Percentiles rank a stretch among this genome's conserved stretches.
Evolutionary conservation across 495 filamentous ascomycete species (phyloP).

Genomic region (Clavariopsis aquatica): DNA sequence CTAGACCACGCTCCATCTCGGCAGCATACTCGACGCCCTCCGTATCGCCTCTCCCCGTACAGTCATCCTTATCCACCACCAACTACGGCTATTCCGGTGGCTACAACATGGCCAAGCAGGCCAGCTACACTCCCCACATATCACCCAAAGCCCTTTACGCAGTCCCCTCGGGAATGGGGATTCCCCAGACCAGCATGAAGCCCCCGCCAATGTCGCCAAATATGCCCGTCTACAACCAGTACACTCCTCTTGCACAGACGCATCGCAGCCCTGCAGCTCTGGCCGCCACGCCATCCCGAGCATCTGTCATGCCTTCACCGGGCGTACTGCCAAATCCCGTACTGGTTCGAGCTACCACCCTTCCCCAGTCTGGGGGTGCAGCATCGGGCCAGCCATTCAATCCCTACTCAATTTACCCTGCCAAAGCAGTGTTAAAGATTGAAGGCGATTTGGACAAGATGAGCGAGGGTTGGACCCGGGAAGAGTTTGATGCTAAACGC

Average conservation of each 20-base stretch:
- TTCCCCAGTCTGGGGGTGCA: slow-evolving; percentile 54
- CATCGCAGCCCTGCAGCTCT: slow-evolving; percentile 44
- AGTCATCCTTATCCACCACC: slow-evolving; percentile 27
- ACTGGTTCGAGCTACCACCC: slow-evolving; percentile 80
- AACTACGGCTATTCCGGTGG: slow-evolving; percentile 38
- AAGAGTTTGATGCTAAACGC: slow-evolving; percentile 74
- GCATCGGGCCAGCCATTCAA: slow-evolving; percentile 60
- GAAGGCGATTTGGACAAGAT: slow-evolving; percentile 80
- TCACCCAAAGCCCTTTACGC: slow-evolving; percentile 29
- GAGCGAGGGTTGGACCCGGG: slow-evolving; percentile 73
- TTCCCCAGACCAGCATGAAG: slow-evolving; percentile 34
- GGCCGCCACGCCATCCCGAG: slow-evolving; percentile 42
- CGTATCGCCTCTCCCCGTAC: slow-evolving; percentile 38
- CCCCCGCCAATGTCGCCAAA: slow-evolving; percentile 30
- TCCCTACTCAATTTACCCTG: slow-evolving; percentile 78
- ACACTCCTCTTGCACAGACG: slow-evolving; percentile 45
- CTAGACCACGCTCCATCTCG: slow-evolving; percentile 45
- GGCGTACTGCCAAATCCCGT: slow-evolving; percentile 58
- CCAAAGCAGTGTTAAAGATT: slow-evolving; percentile 79
- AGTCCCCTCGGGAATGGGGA: slow-evolving; percentile 26
- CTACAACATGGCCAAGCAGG: slow-evolving; percentile 34
- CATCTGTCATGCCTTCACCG: slow-evolving; percentile 50
- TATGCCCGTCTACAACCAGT: slow-evolving; percentile 41
- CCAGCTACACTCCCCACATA: slow-evolving; percentile 20
- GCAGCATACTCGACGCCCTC: slow-evolving; percentile 42